These are phyloP conservation scores for Thermomyces lanuginosus DNA, from an alignment of 2,329 filamentous ascomycete genomes.

Conservation along the genomic window DNA sequence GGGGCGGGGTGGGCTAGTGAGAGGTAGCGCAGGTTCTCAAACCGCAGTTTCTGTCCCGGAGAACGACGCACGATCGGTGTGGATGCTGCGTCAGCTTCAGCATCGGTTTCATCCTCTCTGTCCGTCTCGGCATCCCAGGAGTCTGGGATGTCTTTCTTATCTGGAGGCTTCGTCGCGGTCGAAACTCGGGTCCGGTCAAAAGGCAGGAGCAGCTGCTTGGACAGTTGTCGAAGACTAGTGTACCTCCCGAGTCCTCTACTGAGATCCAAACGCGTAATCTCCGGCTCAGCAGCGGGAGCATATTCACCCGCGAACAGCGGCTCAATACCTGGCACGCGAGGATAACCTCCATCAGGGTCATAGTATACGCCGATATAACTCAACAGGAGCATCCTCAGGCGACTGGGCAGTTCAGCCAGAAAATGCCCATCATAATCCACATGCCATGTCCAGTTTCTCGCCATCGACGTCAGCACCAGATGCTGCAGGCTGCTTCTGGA, in stretches of 20 bases:
- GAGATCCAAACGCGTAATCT: slow-evolving; percentile 38
- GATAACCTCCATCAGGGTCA: slow-evolving; percentile 22
- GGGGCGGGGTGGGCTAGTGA: slow-evolving; percentile 38
- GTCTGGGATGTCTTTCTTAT: slow-evolving; percentile 13
- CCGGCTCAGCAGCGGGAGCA: slow-evolving; percentile 17
- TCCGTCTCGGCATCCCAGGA: too few species aligned
- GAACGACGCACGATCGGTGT: slow-evolving; percentile 8
- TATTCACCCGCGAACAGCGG: slow-evolving; percentile 31
- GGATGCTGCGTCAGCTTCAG: slow-evolving; percentile 6
- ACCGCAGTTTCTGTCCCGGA: slow-evolving; percentile 20
- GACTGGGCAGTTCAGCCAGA: slow-evolving; percentile 34
- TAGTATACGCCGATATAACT: slow-evolving; percentile 41
- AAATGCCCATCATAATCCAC: slow-evolving; percentile 41
- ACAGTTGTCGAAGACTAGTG: slow-evolving; percentile 34
- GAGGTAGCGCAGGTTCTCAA: slow-evolving; percentile 39
- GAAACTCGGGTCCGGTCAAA: too few species aligned
- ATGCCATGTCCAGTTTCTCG: slow-evolving; percentile 40
- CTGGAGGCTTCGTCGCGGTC: slow-evolving; percentile 2
- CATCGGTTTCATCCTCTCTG: slow-evolving; percentile 11
- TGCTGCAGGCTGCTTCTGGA: slow-evolving; percentile 32
- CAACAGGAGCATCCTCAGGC: slow-evolving; percentile 37
- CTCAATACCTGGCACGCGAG: slow-evolving; percentile 30
- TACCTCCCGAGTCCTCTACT: slow-evolving; percentile 33
- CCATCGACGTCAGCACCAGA: slow-evolving; percentile 36
- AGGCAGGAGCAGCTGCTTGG: slow-evolving; percentile 24